A percentile compares a stretch with the other conserved stretches of the same genome.
These are phyloP conservation scores for Botrytis medusae DNA, from an alignment of 2,329 filamentous ascomycete genomes.

Conservation along the genomic window DNA sequence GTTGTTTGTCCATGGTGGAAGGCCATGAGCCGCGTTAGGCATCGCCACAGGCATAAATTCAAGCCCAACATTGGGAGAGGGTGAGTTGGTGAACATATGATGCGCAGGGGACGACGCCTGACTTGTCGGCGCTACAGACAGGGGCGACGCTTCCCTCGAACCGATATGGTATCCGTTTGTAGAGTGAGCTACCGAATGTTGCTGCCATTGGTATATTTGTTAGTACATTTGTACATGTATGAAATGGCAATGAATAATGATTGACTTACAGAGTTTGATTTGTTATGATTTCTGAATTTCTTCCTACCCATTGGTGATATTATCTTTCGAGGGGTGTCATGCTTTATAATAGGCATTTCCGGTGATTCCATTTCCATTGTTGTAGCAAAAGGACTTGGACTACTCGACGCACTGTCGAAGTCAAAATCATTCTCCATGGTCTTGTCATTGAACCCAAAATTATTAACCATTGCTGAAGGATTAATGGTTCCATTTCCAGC, in stretches of 20 bases:
- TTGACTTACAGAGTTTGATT: constrained; percentile 46
- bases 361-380: constrained; percentile 44
- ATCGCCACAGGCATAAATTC: constrained; percentile 44
- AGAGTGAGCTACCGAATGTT: constrained; percentile 52
- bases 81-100: constrained; percentile 44
- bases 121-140: constrained; percentile 52
- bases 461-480: constrained; percentile 40
- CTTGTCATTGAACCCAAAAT: constrained; percentile 45
- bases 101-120: constrained; percentile 53
- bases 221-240: constrained; percentile 2
- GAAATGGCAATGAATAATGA: neutral
- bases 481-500: constrained; percentile 43
- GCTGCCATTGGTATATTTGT: constrained; percentile 44
- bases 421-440: constrained; percentile 54
- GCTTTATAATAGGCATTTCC: constrained; percentile 45
- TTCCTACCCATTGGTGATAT: constrained; percentile 33
- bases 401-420: constrained; percentile 59
- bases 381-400: constrained; percentile 46
- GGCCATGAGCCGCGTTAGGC: constrained; percentile 31
- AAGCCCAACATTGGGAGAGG: constrained; percentile 46
- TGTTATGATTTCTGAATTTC: constrained; percentile 41
- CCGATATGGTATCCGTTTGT: constrained; percentile 50
- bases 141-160: constrained; percentile 56
- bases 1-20: constrained; percentile 41
- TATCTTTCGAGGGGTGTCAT: constrained; percentile 37